A percentile compares a stretch with the other conserved stretches of the same genome.
Conservation (phyloP, 768 basidiomycete genomes). For the Boletus rufocinnamomeus region DNA sequence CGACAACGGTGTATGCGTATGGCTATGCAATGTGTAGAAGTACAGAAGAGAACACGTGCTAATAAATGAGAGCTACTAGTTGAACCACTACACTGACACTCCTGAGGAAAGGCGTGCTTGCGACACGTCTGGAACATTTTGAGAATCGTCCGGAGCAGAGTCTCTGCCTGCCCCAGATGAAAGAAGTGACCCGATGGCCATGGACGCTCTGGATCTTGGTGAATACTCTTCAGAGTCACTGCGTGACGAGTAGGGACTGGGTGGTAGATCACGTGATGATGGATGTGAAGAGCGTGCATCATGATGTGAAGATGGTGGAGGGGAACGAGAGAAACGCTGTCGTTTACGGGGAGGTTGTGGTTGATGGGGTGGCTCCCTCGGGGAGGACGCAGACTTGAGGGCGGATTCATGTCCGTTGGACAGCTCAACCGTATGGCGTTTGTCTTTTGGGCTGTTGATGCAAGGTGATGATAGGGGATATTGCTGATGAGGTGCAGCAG, state of each 20-base stretch:
- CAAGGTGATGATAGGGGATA: constrained; percentile 44
- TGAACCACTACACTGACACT: constrained; percentile 23
- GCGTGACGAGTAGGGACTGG: constrained; percentile 72
- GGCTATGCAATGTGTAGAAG: constrained; percentile 25
- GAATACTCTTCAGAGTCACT: constrained; percentile 71
- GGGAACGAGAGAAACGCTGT: constrained; percentile 61
- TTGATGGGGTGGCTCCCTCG: constrained; percentile 35
- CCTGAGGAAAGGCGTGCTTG: constrained; percentile 24
- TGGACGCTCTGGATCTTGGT: constrained; percentile 68
- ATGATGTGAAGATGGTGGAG: constrained; percentile 44
- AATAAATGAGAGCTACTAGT: constrained; percentile 22
- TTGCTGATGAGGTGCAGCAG: constrained; percentile 27
- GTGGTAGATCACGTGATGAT: constrained; percentile 55
- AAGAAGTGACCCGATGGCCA: constrained; percentile 79
- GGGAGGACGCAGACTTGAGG: constrained; percentile 9
- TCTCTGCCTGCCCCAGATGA: constrained; percentile 44
- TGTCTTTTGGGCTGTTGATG: constrained; percentile 26
- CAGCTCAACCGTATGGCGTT: constrained; percentile 17
- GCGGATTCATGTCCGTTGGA: constrained; percentile 20
- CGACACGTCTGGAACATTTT: constrained; percentile 22
- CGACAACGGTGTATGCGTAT: constrained; percentile 20
- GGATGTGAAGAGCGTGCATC: constrained; percentile 35
- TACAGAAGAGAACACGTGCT: constrained; percentile 22
- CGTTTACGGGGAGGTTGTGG: constrained; percentile 59
- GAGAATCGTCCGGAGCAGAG: constrained; percentile 27